These are phyloP conservation scores for Leccinellum luteum DNA, from an alignment of 768 basidiomycete species.

Conservation along the genomic window DNA sequence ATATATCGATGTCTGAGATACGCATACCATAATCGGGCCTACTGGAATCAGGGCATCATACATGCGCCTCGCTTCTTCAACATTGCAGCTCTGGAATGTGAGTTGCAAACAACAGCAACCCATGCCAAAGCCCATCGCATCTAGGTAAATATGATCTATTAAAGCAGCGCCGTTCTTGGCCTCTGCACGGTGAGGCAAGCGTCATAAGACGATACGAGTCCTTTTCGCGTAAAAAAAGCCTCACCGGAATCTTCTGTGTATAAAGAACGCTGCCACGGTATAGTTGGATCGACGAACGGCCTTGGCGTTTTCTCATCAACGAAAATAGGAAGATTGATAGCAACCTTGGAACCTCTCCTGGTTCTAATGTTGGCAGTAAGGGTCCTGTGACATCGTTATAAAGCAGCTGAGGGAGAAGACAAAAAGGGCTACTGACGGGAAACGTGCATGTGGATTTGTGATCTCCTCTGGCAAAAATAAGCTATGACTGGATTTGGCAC, in stretches of 20 bases:
- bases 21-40: conserved; percentile 86
- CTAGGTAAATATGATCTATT: conserved; percentile 91
- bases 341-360: conserved; percentile 89
- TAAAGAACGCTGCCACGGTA: conserved; percentile 80
- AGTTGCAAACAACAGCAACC: conserved; percentile 97
- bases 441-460: conserved; percentile 95
- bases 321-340: conserved; percentile 92
- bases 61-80: conserved; percentile 85
- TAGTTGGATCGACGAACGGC: conserved; percentile 91
- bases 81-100: conserved; percentile 96
- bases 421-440: conserved; percentile 70
- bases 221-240: conserved; percentile 19
- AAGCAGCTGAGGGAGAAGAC: not conserved
- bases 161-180: conserved; percentile 88
- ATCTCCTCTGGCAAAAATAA: conserved; percentile 94
- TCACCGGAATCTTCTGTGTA: conserved; percentile 84
- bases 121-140: conserved; percentile 99
- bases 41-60: conserved; percentile 97
- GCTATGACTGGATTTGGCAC: conserved; percentile 86
- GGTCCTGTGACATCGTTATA: conserved; percentile 54
- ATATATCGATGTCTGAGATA: not conserved
- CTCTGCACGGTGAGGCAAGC: conserved; percentile 44
- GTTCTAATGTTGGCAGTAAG: conserved; percentile 95
- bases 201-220: conserved; percentile 8
- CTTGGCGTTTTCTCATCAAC: conserved; percentile 83